Evolutionary conservation across 257 asterid species (phyloP).

Genomic region (Solanum lycopersicoides): DNA sequence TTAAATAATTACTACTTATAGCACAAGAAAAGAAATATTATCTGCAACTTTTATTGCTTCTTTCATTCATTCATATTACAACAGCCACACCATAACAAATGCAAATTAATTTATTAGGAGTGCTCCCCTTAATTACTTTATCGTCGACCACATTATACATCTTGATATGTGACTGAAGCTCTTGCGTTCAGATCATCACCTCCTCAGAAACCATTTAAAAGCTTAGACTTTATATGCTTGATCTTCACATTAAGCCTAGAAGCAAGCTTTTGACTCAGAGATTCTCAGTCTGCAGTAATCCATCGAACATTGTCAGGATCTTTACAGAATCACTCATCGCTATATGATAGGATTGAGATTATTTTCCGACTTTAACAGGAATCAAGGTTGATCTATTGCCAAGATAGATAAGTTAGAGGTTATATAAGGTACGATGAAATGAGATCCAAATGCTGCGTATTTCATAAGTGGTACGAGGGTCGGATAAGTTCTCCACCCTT

Average conservation of each 20-base stretch:
- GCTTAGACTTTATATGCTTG: constrained; percentile 7
- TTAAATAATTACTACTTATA: neutral
- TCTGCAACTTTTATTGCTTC: neutral
- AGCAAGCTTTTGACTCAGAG: constrained; percentile 21
- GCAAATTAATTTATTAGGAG: neutral
- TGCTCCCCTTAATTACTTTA: neutral
- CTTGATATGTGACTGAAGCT: neutral
- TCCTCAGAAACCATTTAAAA: neutral
- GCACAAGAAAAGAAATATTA: neutral
- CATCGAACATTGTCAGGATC: neutral
- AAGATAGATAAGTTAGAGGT: neutral
- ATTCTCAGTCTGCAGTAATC: constrained; percentile 13
- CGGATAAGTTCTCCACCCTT: too few relatives aligned
- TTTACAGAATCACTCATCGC: neutral
- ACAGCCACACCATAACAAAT: neutral
- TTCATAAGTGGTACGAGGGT: too few relatives aligned
- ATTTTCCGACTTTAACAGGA: neutral
- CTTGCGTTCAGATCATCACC: neutral
- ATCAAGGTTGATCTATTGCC: neutral
- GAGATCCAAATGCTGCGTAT: too few relatives aligned
- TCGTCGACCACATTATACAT: neutral
- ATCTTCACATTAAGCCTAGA: constrained; percentile 20
- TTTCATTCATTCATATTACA: neutral
- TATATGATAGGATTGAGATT: neutral
- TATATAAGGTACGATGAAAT: too few relatives aligned